Evolutionary conservation across 106 monocot genomes (phyloP).

Genomic region (Platanthera zijinensis): DNA sequence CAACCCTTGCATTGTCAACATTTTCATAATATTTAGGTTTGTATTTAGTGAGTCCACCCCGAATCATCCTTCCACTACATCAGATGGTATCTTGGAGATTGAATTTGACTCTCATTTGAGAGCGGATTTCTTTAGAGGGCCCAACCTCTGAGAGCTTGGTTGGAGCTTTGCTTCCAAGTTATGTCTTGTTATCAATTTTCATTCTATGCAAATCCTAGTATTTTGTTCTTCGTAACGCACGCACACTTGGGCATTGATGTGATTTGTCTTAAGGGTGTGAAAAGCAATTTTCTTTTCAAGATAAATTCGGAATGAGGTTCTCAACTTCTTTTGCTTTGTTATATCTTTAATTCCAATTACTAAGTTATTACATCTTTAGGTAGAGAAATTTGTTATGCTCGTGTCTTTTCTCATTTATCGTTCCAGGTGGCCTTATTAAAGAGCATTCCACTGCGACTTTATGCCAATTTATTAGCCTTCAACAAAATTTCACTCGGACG

Average conservation of each 20-base stretch:
- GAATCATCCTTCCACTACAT: too few species aligned
- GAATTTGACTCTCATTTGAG: too few species aligned
- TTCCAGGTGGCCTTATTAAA: slow-evolving; percentile 74
- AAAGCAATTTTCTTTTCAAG: not conserved
- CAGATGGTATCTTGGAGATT: too few species aligned
- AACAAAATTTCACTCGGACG: slow-evolving; percentile 28
- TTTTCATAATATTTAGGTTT: too few species aligned
- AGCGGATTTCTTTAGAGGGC: too few species aligned
- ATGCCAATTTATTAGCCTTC: slow-evolving; percentile 58
- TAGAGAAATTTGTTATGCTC: not conserved
- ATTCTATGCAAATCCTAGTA: not conserved
- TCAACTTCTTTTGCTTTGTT: slow-evolving; percentile 4
- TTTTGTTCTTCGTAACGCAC: not conserved
- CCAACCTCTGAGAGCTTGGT: too few species aligned
- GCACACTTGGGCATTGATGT: not conserved
- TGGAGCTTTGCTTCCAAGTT: too few species aligned
- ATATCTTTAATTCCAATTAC: not conserved
- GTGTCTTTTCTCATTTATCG: slow-evolving; percentile 1
- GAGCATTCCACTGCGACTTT: slow-evolving; percentile 61
- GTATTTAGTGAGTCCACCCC: too few species aligned
- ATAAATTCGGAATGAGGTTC: not conserved
- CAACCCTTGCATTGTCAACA: too few species aligned
- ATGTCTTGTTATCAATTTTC: too few species aligned
- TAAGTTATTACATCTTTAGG: not conserved
- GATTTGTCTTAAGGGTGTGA: not conserved